Evolutionary conservation across 345 rosid genomes (phyloP).

Genomic region (Diplotaxis tenuifolia): DNA sequence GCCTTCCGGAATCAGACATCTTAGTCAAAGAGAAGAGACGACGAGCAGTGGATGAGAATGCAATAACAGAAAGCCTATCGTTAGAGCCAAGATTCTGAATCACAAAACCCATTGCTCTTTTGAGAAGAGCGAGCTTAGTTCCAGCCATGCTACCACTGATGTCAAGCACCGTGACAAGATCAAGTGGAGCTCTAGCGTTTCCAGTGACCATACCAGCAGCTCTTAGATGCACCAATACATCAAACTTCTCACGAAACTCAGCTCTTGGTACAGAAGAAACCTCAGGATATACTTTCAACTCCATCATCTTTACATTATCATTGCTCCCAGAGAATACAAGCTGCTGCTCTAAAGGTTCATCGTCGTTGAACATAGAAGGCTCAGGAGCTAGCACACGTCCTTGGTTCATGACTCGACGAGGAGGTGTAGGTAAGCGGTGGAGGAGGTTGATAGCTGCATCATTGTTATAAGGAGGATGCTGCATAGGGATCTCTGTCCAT

Average conservation of each 20-base stretch:
- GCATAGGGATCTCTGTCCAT: slow-evolving; percentile 93
- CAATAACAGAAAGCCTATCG: slow-evolving; percentile 93
- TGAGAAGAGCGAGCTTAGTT: slow-evolving; percentile 86
- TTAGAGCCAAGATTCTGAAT: slow-evolving; percentile 89
- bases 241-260: slow-evolving; percentile 57
- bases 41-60: slow-evolving; percentile 93
- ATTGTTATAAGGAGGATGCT: slow-evolving; percentile 49
- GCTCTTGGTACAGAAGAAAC: slow-evolving; percentile 59
- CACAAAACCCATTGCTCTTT: slow-evolving; percentile 98
- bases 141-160: slow-evolving; percentile 99
- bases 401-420: slow-evolving; percentile 53
- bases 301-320: slow-evolving; percentile 42
- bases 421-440: slow-evolving; percentile 56
- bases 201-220: slow-evolving; percentile 50
- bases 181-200: slow-evolving; percentile 68
- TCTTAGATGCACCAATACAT: slow-evolving; percentile 74
- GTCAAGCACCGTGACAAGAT: slow-evolving; percentile 90
- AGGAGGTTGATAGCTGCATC: slow-evolving; percentile 57
- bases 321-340: slow-evolving; percentile 38
- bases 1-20: slow-evolving; percentile 78
- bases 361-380: slow-evolving; percentile 69
- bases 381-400: slow-evolving; percentile 65
- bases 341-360: slow-evolving; percentile 64
- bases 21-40: slow-evolving; percentile 78
- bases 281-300: slow-evolving; percentile 67